phyloP scores from a whole-genome alignment of 768 basidiomycete species.

The Psilocybe cyanescens region DNA sequence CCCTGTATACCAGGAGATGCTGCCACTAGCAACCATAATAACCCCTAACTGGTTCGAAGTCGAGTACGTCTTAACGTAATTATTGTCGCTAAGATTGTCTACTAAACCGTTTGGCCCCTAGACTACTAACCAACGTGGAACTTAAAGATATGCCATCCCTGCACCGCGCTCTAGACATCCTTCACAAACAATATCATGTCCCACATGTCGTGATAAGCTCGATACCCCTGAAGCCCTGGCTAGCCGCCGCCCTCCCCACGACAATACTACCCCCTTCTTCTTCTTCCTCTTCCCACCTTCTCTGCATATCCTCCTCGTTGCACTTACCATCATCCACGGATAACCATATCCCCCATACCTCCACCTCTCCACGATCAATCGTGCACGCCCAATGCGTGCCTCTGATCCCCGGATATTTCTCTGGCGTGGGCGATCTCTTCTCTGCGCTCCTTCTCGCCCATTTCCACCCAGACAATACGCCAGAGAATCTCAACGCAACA shows the following conservation, averaged over 20 bases:
- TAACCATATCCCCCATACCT: slow-evolving; percentile 3
- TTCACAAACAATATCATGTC: slow-evolving; percentile 79
- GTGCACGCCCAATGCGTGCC: slow-evolving; percentile 78
- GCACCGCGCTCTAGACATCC: slow-evolving; percentile 63
- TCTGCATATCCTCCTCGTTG: slow-evolving; percentile 82
- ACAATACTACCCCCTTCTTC: slow-evolving; percentile 39
- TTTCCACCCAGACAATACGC: slow-evolving; percentile 45
- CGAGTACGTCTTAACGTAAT: slow-evolving; percentile 61
- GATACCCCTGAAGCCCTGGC: slow-evolving; percentile 70
- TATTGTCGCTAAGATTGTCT: background rate
- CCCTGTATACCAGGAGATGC: slow-evolving; percentile 80
- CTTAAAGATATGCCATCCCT: slow-evolving; percentile 73
- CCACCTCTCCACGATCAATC: slow-evolving; percentile 30
- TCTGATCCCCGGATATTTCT: slow-evolving; percentile 88
- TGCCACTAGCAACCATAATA: slow-evolving; percentile 88
- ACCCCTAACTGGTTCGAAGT: slow-evolving; percentile 99
- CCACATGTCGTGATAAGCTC: slow-evolving; percentile 93
- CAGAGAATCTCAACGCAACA: slow-evolving; percentile 23
- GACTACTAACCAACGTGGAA: slow-evolving; percentile 73
- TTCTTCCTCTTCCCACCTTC: slow-evolving; percentile 52
- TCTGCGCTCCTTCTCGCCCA: slow-evolving; percentile 89
- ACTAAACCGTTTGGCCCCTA: slow-evolving; percentile 30
- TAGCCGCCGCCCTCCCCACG: slow-evolving; percentile 56
- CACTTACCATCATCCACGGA: slow-evolving; percentile 19
- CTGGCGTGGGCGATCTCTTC: slow-evolving; percentile 97